These are phyloP conservation scores for Boletellus ananas DNA, from an alignment of 768 basidiomycete species.

Conservation along the genomic window DNA sequence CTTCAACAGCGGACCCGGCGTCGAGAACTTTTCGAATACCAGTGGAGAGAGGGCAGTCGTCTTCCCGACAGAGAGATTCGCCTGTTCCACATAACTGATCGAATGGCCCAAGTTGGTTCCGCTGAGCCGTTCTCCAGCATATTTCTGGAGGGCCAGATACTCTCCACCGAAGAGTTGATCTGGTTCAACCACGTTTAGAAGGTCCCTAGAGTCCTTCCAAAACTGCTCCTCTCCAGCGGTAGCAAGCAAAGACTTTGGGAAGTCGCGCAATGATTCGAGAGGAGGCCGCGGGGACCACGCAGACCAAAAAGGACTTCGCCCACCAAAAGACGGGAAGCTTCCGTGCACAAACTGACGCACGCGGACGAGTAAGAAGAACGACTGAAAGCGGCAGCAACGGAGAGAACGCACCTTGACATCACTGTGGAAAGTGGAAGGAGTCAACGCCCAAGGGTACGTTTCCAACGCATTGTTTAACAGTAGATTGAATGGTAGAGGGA, in stretches of 20 bases:
- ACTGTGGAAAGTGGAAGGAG: not conserved
- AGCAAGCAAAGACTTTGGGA: slow-evolving; percentile 7
- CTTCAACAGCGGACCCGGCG: slow-evolving; percentile 12
- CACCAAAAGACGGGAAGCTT: slow-evolving; percentile 16
- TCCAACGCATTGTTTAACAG: slow-evolving; percentile 1
- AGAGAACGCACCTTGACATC: slow-evolving; percentile 3
- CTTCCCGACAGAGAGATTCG: slow-evolving; percentile 12
- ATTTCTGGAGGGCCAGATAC: slow-evolving; percentile 2
- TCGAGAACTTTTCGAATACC: slow-evolving; percentile 18
- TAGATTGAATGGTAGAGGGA: slow-evolving; percentile 6
- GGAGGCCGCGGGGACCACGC: slow-evolving; percentile 17
- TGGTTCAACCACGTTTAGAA: slow-evolving; percentile 2
- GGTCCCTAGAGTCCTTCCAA: not conserved
- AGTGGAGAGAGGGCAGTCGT: slow-evolving; percentile 4
- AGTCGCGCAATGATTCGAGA: slow-evolving; percentile 9
- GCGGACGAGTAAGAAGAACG: not conserved
- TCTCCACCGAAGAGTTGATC: slow-evolving; percentile 1
- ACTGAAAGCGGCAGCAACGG: not conserved
- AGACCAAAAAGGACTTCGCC: slow-evolving; percentile 15
- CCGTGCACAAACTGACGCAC: slow-evolving; percentile 9
- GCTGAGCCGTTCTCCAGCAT: not conserved
- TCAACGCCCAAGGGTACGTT: slow-evolving; percentile 7
- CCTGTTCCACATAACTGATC: not conserved
- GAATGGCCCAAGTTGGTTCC: not conserved
- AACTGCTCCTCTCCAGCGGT: not conserved